phyloP scores from a whole-genome alignment of 106 monocot genomes.

The Allium sativum region DNA sequence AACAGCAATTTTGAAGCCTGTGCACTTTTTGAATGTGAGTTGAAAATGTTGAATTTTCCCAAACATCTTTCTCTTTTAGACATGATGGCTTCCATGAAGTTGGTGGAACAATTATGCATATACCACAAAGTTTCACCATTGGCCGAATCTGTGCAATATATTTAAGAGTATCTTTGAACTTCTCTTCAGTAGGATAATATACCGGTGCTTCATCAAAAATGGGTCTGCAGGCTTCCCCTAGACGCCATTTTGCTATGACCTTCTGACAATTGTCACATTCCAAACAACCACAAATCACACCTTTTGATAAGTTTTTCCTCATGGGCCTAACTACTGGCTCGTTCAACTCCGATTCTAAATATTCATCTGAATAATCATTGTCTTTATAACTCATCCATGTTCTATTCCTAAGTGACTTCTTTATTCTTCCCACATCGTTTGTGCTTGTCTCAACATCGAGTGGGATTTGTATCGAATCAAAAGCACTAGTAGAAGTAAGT shows the following conservation, averaged over 20 bases:
- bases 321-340: constrained; percentile 25
- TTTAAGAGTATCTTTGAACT: constrained; percentile 78
- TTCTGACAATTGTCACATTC: constrained; percentile 68
- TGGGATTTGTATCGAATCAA: constrained; percentile 7
- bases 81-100: constrained; percentile 79
- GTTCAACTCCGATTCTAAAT: constrained; percentile 29
- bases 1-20: constrained; percentile 79
- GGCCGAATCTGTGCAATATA: constrained; percentile 69
- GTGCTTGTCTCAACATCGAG: constrained; percentile 11
- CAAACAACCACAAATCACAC: constrained; percentile 61
- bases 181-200: constrained; percentile 82
- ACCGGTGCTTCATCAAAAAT: constrained; percentile 66
- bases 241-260: constrained; percentile 56
- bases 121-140: constrained; percentile 70
- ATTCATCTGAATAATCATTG: constrained; percentile 38
- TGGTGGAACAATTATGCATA: constrained; percentile 89
- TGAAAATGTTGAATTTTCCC: constrained; percentile 59
- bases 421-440: constrained; percentile 22
- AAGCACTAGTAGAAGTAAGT: not conserved
- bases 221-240: constrained; percentile 51
- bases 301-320: constrained; percentile 33
- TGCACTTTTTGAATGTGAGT: constrained; percentile 69
- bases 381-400: constrained; percentile 57
- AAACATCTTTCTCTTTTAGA: constrained; percentile 56
- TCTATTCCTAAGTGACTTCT: constrained; percentile 44